A percentile compares a stretch with the other conserved stretches of the same genome.
Conservation (phyloP, 441 rosid species). For the Breynia disticha region DNA sequence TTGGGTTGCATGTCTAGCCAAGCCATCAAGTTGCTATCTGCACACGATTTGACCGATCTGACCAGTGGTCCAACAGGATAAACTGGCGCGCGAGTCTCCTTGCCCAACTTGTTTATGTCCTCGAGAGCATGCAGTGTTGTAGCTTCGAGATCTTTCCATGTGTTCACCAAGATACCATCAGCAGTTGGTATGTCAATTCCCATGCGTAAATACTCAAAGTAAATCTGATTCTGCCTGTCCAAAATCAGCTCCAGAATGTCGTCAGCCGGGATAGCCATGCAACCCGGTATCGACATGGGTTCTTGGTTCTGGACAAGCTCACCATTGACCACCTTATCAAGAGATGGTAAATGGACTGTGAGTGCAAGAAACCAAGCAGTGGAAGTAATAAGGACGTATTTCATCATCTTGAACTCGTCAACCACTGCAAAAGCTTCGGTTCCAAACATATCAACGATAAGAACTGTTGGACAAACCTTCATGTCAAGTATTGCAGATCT, state of each 20-base stretch:
- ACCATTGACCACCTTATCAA: slow-evolving; percentile 21
- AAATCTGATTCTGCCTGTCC: slow-evolving; percentile 17
- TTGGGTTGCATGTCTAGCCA: slow-evolving; percentile 40
- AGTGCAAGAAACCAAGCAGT: slow-evolving; percentile 56
- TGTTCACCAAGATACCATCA: slow-evolving; percentile 33
- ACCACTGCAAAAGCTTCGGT: slow-evolving; percentile 37
- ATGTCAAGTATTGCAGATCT: slow-evolving; percentile 18
- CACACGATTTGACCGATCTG: slow-evolving; percentile 16
- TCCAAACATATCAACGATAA: slow-evolving; percentile 50
- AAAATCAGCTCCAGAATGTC: slow-evolving; percentile 29
- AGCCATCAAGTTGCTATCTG: slow-evolving; percentile 16
- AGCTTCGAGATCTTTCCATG: slow-evolving; percentile 31
- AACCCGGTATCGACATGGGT: slow-evolving; percentile 42
- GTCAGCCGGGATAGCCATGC: slow-evolving; percentile 23
- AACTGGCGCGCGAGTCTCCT: slow-evolving; percentile 1
- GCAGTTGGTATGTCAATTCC: slow-evolving; percentile 14
- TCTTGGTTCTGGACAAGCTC: slow-evolving; percentile 19
- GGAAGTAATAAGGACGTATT: slow-evolving; percentile 29
- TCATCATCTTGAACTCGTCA: slow-evolving; percentile 39
- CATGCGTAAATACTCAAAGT: slow-evolving; percentile 21
- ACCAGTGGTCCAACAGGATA: slow-evolving; percentile 19
- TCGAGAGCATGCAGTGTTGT: slow-evolving; percentile 17
- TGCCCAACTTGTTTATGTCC: neutral
- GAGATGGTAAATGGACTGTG: slow-evolving; percentile 22
- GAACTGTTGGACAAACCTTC: slow-evolving; percentile 21